Evolutionary conservation across 495 filamentous ascomycete genomes (phyloP), one percentile per base, ranked within the genome.

Genomic region (Penicillium coffeae): DNA sequence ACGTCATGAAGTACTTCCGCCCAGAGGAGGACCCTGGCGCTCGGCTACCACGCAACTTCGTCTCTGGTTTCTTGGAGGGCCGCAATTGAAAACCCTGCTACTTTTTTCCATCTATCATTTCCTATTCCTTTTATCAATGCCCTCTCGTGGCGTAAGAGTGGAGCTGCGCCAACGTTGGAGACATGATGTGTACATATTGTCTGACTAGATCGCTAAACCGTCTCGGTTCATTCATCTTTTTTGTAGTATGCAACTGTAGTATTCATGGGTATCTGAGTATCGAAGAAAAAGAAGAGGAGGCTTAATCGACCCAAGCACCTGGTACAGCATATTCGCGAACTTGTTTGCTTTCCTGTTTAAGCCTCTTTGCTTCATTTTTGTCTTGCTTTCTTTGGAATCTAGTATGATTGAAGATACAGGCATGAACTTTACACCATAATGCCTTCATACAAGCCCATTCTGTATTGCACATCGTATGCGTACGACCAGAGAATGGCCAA

Each of bases 1-100:
- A 98, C 65, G 81, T 98, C 55, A 88, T 98, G 78, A 95, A 95
- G 63, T 98, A 94, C 72, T 98, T 96, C 79, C 81, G 89, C 58
- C 75, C 83, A 64, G 89, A 95, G 68, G 90, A 95, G 66, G 88
- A 95, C 53, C 79, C 83, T 19, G 82, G 77, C 51, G 85, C 86
- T 48, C 80, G 79, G 55, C 70, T 95, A 68, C 93, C 93, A 21
- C 74, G 79, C 48, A 89, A 82, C 69, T 97, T 98, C 72, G 90
- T 98, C 71, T 77, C 79, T 51, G 89, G 90, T 22, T 98, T 98
- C 77, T 75, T 97, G 62, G 88, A 98, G 83, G 72, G 72, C 54
- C 72, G 72, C 59, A 75, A 75, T 63, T 75, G 54, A 60, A 66
- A 60, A 51, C 37, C 36, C 32, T 47, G 19, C 47, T 40, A 33